Conservation (phyloP, 495 filamentous ascomycete genomes). For the Penicillium bialowiezense region DNA sequence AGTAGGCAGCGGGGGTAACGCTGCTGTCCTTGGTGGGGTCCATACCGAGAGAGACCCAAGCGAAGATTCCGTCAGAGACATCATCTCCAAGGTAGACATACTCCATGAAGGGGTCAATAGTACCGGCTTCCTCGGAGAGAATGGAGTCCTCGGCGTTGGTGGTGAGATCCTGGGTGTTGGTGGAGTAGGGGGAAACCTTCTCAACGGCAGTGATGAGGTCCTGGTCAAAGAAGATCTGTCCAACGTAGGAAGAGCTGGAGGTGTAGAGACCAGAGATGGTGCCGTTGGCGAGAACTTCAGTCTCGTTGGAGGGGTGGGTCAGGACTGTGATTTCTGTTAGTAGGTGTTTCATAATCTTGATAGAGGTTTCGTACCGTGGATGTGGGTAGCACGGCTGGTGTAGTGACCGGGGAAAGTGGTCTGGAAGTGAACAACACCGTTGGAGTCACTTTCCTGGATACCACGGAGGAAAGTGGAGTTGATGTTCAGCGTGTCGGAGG, state of each 20-base stretch:
- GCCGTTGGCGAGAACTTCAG: constrained; percentile 25
- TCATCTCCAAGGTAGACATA: constrained; percentile 42
- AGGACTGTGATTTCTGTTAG: constrained; percentile 19
- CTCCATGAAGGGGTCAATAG: constrained; percentile 56
- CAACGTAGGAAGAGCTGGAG: constrained; percentile 46
- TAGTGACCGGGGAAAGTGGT: constrained; percentile 58
- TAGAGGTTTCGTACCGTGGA: constrained; percentile 25
- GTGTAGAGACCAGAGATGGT: constrained; percentile 33
- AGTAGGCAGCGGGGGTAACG: constrained; percentile 32
- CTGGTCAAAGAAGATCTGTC: constrained; percentile 63
- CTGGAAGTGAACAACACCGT: constrained; percentile 50
- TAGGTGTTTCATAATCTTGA: neutral
- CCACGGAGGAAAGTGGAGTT: constrained; percentile 51
- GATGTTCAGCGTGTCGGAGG: constrained; percentile 29
- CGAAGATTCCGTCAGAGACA: constrained; percentile 33
- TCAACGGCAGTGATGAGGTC: constrained; percentile 48
- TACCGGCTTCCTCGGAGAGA: constrained; percentile 43
- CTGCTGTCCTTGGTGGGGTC: constrained; percentile 22
- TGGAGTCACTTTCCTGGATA: constrained; percentile 45
- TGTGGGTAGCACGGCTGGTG: constrained; percentile 35
- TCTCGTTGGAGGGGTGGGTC: constrained; percentile 35
- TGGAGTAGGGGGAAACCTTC: constrained; percentile 49
- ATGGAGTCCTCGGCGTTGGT: constrained; percentile 53
- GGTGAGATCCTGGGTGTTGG: constrained; percentile 49
- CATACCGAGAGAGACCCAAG: constrained; percentile 36